Percentiles rank a stretch among this genome's conserved stretches.
Evolutionary conservation across 2,329 filamentous ascomycete genomes (phyloP).

Genomic region (Pseudogymnoascus sp.): DNA sequence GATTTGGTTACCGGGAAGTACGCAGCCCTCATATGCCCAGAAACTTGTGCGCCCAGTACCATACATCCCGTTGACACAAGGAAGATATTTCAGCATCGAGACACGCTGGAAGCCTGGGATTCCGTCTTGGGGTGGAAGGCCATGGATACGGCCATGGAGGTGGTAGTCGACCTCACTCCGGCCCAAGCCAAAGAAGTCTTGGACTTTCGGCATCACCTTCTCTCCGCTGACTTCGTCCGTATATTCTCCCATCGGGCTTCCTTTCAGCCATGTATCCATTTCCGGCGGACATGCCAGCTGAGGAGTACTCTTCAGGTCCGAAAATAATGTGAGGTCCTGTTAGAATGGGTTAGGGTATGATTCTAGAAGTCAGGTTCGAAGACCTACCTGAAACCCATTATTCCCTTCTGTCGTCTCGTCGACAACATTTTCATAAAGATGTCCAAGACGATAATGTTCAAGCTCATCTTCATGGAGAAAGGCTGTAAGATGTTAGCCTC

Average conservation of each 20-base stretch:
- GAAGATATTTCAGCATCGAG: slow-evolving; percentile 44
- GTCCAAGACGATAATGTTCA: not conserved
- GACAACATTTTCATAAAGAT: not conserved
- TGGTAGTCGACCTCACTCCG: slow-evolving; percentile 29
- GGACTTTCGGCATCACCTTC: slow-evolving; percentile 13
- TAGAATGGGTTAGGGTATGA: not conserved
- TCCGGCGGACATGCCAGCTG: not conserved
- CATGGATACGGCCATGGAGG: slow-evolving; percentile 41
- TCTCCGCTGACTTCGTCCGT: not conserved
- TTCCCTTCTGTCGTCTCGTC: slow-evolving; percentile 16
- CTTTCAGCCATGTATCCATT: slow-evolving; percentile 8
- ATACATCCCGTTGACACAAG: slow-evolving; percentile 15
- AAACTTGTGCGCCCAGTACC: slow-evolving; percentile 25
- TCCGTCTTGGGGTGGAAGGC: slow-evolving; percentile 38
- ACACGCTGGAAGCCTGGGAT: slow-evolving; percentile 48
- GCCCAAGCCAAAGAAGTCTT: slow-evolving; percentile 29
- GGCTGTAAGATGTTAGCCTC: slow-evolving; percentile 17
- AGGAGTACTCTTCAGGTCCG: not conserved
- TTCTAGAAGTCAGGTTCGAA: not conserved
- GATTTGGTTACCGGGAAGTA: slow-evolving; percentile 39
- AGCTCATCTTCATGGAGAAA: not conserved
- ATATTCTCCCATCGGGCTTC: not conserved
- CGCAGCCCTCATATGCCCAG: slow-evolving; percentile 40
- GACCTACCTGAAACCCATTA: slow-evolving; percentile 21
- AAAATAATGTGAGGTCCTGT: slow-evolving; percentile 9